Base-by-base conservation (phyloP, 129 eudicot species). In the Flaveria ramosissima region DNA sequence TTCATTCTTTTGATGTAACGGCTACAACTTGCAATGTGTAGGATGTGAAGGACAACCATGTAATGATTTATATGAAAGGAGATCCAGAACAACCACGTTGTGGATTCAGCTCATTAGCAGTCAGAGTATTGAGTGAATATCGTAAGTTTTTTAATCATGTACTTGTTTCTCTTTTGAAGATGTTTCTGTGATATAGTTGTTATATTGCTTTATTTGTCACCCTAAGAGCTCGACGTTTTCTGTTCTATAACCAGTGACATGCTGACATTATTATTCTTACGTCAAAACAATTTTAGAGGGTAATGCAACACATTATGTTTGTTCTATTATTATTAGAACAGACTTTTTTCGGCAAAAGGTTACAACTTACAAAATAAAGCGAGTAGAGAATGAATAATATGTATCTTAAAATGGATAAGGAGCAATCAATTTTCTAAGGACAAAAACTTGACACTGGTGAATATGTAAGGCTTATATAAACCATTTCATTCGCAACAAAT, bases 31-130 rank as follows among this genome's bases (percentile, higher is more conserved):
- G 77, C 62, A 9, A 59, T 32, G 57, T 79, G 57, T 88, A 95
- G 99, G 99, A 95, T 88, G 87, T 95, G 16, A 95, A 95, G 85
- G 96, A 88, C 51, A 86, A 95, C 75, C 85, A 86, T 21, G 97
- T 95, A 75, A 95, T 95, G 99, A 81, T 95, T 76, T 95, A 95
- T 83, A 95, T 95, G 97, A 95, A 95, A 84, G 99, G 99, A 82
- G 89, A 86, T 72, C 99, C 99, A 7, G 97, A 89, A 17, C 83
- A 77, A 78, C 99, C 99, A 15, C 92, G 92, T 7, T 95, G 99
- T 79, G 99, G 99, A 64, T 95, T 95, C 85, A 95, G 99, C 87
- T 87, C 99, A 48, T 80, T 95, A 67, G 99, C 99, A 32, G 96
- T 95, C 74, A 88, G 95, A 84, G 99, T 95, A 32, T 78, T 95